Percentiles rank a stretch among this genome's conserved stretches.
Conservation (phyloP, 345 rosid species). For the Melaleuca alternifolia region DNA sequence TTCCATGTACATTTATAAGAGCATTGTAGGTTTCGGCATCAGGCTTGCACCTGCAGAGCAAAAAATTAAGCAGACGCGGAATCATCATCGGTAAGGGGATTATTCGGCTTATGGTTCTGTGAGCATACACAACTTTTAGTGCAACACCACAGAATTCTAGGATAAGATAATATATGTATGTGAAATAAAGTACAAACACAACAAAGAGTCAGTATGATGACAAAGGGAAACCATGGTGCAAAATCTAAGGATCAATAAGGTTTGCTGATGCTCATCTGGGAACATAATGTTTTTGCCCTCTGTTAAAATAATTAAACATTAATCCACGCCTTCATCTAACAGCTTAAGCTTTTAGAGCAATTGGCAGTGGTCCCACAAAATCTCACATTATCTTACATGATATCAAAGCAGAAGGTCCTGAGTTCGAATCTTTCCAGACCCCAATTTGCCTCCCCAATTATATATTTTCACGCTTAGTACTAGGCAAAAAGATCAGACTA, state of each 20-base stretch:
- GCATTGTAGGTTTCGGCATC: slow-evolving; percentile 86
- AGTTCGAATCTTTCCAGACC: no score
- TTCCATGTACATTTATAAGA: slow-evolving; percentile 84
- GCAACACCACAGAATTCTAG: neutral
- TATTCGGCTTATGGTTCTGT: neutral
- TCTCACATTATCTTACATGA: no score
- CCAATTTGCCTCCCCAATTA: no score
- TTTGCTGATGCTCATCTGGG: accelerated
- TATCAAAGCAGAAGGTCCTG: no score
- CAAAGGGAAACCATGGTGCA: neutral
- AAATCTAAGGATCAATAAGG: neutral
- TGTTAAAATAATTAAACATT: no score
- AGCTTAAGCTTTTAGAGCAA: no score
- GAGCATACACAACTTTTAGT: neutral
- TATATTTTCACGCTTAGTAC: no score
- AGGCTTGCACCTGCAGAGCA: slow-evolving; percentile 65
- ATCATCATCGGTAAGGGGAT: neutral
- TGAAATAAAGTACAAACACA: neutral
- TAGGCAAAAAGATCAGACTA: no score
- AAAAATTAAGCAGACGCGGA: neutral
- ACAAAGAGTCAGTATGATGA: neutral
- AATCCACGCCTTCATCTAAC: no score
- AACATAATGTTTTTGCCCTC: neutral
- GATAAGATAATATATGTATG: neutral
- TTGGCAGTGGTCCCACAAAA: no score